Evolutionary conservation across 805 yeast species (phyloP).

Genomic region (Yarrowia osloensis): DNA sequence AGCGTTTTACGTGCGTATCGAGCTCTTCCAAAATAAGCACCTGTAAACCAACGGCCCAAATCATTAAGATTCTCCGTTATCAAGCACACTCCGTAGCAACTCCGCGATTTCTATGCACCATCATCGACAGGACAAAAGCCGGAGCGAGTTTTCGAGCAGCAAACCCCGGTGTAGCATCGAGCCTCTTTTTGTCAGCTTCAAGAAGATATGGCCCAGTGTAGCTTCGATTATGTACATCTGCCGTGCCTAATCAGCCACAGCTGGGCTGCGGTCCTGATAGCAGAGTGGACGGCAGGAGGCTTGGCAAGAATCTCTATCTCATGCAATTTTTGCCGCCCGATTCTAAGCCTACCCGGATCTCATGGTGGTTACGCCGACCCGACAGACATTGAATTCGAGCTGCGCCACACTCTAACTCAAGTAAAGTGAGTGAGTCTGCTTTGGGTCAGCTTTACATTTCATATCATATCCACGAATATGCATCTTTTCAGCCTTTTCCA

Average conservation of each 20-base stretch:
- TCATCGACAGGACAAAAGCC: not conserved
- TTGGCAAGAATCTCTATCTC: too few species aligned
- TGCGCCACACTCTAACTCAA: not conserved
- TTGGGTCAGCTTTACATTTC: not conserved
- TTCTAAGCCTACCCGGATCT: not conserved
- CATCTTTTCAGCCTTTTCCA: not conserved
- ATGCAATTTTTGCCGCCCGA: slow-evolving; percentile 11
- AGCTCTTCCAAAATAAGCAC: not conserved
- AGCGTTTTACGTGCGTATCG: not conserved
- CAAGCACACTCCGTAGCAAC: not conserved
- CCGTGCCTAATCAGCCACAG: not conserved
- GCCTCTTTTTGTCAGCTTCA: too few species aligned
- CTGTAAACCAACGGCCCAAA: not conserved
- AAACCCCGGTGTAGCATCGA: too few species aligned
- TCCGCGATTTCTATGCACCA: not conserved
- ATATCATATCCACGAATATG: not conserved
- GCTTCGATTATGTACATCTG: too few species aligned
- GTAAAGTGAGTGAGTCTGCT: not conserved
- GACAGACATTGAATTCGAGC: not conserved
- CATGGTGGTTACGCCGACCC: not conserved
- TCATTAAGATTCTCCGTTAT: not conserved
- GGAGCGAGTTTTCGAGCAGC: too few species aligned
- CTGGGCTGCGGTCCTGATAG: not conserved
- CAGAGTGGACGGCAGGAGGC: too few species aligned
- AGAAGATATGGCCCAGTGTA: too few species aligned